Base-by-base conservation (phyloP, 2,329 filamentous ascomycete species). In the Pseudogymnoascus sp. region DNA sequence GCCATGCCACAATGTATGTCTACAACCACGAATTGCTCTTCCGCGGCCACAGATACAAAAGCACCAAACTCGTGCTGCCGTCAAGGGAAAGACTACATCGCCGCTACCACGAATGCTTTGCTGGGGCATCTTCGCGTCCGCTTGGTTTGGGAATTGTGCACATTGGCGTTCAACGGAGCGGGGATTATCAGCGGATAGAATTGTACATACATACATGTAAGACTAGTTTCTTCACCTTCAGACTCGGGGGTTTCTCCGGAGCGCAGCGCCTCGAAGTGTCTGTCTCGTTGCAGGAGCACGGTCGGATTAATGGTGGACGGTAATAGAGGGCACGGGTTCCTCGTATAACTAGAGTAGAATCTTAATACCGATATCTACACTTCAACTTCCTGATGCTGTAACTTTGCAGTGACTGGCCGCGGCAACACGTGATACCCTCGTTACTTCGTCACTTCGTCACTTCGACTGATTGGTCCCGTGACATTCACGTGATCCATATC, bases 351-450 rank as follows among this genome's bases (percentile, higher is more conserved):
- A 31, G 44, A 51, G 44, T 51, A 51, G 44, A 51, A 51, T 51
- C 44, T 31, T 51, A 51, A 51, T 51, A 51, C 44, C 31, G 44
- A 51, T 51, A 51, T 51, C 44, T 51, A 51, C 44, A 51, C 44
- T 51, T 31, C 2, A 31, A 31, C 7, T 15, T 51, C n/a, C 15
- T 51, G 6, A 51, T 51, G 17, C 25, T 15, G 13, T 51, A 27
- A 31, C 7, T 13, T 31, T 29, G 12, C 21, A 21, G 21, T 21
- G 21, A 21, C 21, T 21, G 21, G 21, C 3, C 21, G 21, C 21
- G 21, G 21, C 21, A 21, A 21, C 21, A 21, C 21, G 21, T 21
- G 21, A 21, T 21, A 21, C 21, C 21, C 21, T 21, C 21, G 21
- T 21, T 21, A 21, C 21, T 21, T 21, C 21, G 21, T 21, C 21